Evolutionary conservation across 331 rosid species (phyloP), one percentile per base, ranked within the genome.

Genomic region (Arachis monticola): DNA sequence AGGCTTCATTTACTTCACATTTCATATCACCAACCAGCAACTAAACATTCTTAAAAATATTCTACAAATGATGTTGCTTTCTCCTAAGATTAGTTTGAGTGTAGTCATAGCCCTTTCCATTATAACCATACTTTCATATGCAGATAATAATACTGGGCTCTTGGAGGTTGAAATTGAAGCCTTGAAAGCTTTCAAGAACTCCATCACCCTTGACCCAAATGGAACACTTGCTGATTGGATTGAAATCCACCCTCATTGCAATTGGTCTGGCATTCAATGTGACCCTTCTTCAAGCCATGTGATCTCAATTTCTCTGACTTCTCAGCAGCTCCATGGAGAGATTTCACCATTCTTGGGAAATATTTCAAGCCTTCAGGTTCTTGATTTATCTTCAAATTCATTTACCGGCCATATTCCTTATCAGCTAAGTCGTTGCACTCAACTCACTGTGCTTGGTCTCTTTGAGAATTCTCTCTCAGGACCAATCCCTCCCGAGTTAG

Each of bases 221-320:
- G 89, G 88, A 60, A 75, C 84, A 5, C 83, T 93, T 70, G 70
- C 81, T 31, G 82, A 85, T 77, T 88, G 97, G 98, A 72, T 70
- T 53, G 86, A 77, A 17, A 73, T 42, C 22, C 77, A 12, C 57
- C 81, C 69, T 22, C 90, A 89, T 63, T 89, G 98, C 91, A 89
- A 91, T 71, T 93, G 96, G 96, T 67, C 93, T 47, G 96, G 96
- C 56, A 80, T 91, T 84, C 66, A 82, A 67, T 93, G 97, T 83
- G 87, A 81, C 48, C 17, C 81, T 27, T 58, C 85, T 4, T 81
- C 88, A 42, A 83, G 67, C 9, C 80, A 77, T 67, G 93, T 93
- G 52, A 60, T 80, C 42, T 78, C 93, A 13, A 73, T 93, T 81
- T 75, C 92, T 47, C 67, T 91, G 59, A 32, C 11, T 41, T 72